Evolutionary conservation across 2,329 filamentous ascomycete genomes (phyloP).

Genomic region (Decorospora gaudefroyi): DNA sequence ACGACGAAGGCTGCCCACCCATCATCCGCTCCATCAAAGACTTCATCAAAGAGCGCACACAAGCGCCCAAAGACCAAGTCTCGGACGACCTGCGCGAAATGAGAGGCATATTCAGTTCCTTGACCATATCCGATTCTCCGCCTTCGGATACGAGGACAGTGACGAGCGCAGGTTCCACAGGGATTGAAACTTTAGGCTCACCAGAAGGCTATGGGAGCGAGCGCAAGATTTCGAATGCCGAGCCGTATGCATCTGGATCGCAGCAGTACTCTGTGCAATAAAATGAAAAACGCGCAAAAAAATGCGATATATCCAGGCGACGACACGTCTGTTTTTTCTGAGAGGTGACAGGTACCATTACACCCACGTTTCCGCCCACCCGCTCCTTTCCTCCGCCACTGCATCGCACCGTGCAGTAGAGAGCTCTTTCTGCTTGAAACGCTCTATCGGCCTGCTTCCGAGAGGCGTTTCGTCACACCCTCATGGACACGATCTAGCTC

Average conservation of each 20-base stretch:
- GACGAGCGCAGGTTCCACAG: conserved; percentile 36
- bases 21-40: conserved; percentile 76
- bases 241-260: conserved; percentile 17
- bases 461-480: conserved; percentile 36
- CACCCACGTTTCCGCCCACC: conserved; percentile 8
- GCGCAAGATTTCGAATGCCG: conserved; percentile 24
- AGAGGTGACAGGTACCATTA: too few species aligned
- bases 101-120: conserved; percentile 65
- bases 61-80: conserved; percentile 53
- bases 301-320: too few species aligned
- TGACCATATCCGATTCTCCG: conserved; percentile 47
- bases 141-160: conserved; percentile 34
- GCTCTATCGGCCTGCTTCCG: conserved; percentile 29
- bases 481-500: conserved; percentile 27
- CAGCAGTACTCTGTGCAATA: conserved; percentile 23
- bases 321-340: conserved; percentile 16
- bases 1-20: conserved; percentile 74
- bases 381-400: too few species aligned
- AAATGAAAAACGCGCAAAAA: conserved; percentile 3
- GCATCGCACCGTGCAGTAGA: conserved; percentile 14
- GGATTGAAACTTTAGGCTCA: conserved; percentile 25
- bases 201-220: conserved; percentile 30
- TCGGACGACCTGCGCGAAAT: conserved; percentile 73
- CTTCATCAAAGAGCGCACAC: conserved; percentile 78
- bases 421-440: conserved; percentile 19